Evolutionary conservation across 495 filamentous ascomycete species (phyloP).

Genomic region (Aspergillus mulundensis): DNA sequence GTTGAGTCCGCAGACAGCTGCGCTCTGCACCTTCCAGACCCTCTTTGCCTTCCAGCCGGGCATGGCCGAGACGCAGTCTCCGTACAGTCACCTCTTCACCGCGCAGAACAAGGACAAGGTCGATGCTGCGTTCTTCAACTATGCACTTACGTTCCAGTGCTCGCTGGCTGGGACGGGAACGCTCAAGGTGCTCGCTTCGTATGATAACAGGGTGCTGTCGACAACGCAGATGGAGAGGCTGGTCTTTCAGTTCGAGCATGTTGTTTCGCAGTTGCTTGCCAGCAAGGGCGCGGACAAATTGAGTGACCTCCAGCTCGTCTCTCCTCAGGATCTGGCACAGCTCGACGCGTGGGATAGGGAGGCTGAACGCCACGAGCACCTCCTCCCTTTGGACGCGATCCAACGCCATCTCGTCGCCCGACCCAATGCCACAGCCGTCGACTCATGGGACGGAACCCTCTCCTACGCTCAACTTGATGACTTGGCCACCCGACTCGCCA

Average conservation of each 20-base stretch:
- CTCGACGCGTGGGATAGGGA: slow-evolving; percentile 17
- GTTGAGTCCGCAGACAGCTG: background rate
- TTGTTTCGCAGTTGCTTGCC: background rate
- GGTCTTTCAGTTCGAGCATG: background rate
- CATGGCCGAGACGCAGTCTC: background rate
- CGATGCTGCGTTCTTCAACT: background rate
- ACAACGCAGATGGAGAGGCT: background rate
- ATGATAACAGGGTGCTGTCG: background rate
- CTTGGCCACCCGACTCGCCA: slow-evolving; percentile 27
- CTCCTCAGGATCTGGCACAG: background rate
- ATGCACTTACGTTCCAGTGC: background rate
- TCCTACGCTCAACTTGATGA: slow-evolving; percentile 29
- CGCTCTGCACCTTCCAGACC: background rate
- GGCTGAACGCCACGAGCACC: slow-evolving; percentile 17
- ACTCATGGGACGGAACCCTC: slow-evolving; percentile 22
- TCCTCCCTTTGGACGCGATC: slow-evolving; percentile 29
- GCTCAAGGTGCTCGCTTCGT: background rate
- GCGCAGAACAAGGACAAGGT: background rate
- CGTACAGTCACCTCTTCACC: background rate
- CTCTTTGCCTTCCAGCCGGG: background rate
- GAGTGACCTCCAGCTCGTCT: background rate
- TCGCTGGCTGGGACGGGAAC: background rate
- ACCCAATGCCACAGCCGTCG: slow-evolving; percentile 21
- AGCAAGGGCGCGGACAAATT: background rate
- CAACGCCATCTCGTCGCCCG: slow-evolving; percentile 15